Evolutionary conservation across 2,329 filamentous ascomycete species (phyloP), one percentile per base, ranked within the genome.

Genomic region (Colletotrichum sp.): DNA sequence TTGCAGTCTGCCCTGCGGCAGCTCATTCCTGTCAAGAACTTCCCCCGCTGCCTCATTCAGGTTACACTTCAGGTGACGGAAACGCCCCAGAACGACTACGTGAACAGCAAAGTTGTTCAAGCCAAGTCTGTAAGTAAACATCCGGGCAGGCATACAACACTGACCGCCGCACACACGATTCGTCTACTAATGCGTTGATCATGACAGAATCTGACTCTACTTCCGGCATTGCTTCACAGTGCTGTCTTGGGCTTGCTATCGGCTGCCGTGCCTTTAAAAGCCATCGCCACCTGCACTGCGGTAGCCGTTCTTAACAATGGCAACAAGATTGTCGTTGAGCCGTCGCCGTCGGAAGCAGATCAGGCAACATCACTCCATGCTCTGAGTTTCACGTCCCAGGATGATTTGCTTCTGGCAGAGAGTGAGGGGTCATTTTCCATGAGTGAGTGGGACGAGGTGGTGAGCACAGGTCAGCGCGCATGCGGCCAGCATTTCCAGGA

Each of bases 171-270:
- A 21, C 16, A 30, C 8, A 77, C n/a, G 21, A n/a, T 77, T 74
- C 26, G 26, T 18, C 6, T 6, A 57, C 75, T 77, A 59, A 73
- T 34, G 16, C 30, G 12, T 24, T 77, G 21, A 30, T 67, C 81
- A 82, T 73, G 59, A 24, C 79, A 96, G 93, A 95, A 95, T 82
- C 90, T 98, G 57, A 89, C 93, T 65, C 89, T 98, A 62, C 91
- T 99, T 71, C 95, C 97, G 28, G 92, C 95, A 39, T 89, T 98
- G 77, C 87, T 98, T 34, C 95, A 98, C 84, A 93, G 96, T 2
- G 90, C 95, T 7, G 88, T 96, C 49, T 87, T 97, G 52, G 93
- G 95, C 26, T 90, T 99, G 18, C 88, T 99, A 44, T 95, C 96
- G 59, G 95, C 95, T 30, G 93, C 94, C 2, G 90, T 98, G 39